Conservation (phyloP, 345 rosid genomes). For the Sonneratia alba region DNA sequence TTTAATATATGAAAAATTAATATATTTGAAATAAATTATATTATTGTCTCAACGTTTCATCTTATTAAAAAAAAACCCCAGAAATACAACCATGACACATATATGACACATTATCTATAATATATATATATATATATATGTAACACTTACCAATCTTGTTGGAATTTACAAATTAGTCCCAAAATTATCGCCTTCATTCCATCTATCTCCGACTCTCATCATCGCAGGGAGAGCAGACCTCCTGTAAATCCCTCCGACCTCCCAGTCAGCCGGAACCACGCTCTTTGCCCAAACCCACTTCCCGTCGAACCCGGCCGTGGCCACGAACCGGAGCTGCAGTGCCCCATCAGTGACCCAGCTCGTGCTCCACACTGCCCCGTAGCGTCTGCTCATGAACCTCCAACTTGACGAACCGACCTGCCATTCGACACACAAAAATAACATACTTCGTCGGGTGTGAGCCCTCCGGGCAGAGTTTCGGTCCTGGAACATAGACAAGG, state of each 20-base stretch:
- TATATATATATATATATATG: too few species aligned
- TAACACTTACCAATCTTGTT: too few species aligned
- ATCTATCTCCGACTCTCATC: slow-evolving; percentile 36
- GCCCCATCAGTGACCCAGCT: slow-evolving; percentile 61
- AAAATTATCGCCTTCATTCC: neutral
- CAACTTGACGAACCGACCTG: slow-evolving; percentile 64
- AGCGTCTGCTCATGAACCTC: slow-evolving; percentile 56
- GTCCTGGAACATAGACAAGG: neutral
- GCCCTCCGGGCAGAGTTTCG: neutral
- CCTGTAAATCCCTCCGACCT: slow-evolving; percentile 49
- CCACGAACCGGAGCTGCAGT: slow-evolving; percentile 64
- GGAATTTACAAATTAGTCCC: slow-evolving; percentile 10
- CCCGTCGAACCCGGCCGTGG: slow-evolving; percentile 78
- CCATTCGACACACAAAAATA: neutral
- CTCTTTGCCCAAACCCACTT: slow-evolving; percentile 63
- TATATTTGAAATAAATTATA: too few species aligned
- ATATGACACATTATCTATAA: too few species aligned
- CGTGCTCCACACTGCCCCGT: slow-evolving; percentile 79
- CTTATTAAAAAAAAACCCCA: too few species aligned
- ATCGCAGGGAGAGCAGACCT: slow-evolving; percentile 68
- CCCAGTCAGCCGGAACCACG: slow-evolving; percentile 72
- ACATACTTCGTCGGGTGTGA: neutral
- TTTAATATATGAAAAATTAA: too few species aligned
- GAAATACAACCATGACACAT: too few species aligned
- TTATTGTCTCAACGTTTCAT: too few species aligned